These are phyloP conservation scores for Astrocystis sublimbata DNA, from an alignment of 495 filamentous ascomycete species.

Conservation along the genomic window DNA sequence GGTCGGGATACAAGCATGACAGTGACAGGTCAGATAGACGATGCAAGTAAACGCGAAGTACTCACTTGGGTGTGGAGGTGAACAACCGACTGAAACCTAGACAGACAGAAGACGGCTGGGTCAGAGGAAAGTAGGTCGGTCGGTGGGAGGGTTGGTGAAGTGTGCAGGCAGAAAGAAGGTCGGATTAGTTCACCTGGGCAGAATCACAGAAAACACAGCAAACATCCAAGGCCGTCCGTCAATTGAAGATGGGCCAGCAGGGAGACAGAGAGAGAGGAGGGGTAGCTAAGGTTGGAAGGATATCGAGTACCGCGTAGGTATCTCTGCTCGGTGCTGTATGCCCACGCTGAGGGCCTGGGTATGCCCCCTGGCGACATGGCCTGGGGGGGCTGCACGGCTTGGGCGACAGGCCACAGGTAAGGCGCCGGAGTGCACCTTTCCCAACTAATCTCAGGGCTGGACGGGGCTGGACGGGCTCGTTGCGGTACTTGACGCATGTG, in stretches of 20 bases:
- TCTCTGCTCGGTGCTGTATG: background rate
- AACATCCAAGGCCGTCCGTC: conserved; percentile 8
- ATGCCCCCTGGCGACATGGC: no score
- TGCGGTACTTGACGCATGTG: conserved; percentile 16
- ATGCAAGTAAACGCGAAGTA: conserved; percentile 3
- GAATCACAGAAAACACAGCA: conserved; percentile 6
- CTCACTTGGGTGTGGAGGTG: background rate
- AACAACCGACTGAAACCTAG: background rate
- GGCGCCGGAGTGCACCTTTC: conserved; percentile 4
- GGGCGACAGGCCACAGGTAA: background rate
- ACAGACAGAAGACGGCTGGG: conserved; percentile 1
- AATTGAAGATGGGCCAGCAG: conserved; percentile 8
- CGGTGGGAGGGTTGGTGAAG: background rate
- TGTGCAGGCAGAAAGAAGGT: conserved; percentile 11
- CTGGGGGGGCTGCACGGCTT: no score
- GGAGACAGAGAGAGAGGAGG: background rate
- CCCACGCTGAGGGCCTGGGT: no score
- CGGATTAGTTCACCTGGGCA: background rate
- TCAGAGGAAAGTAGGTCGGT: background rate
- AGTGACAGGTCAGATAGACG: background rate
- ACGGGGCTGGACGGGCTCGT: conserved; percentile 1
- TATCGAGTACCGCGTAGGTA: conserved; percentile 4
- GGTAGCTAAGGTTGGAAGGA: background rate
- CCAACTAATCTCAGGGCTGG: background rate
- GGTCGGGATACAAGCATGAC: conserved; percentile 4